phyloP scores from a whole-genome alignment of 345 rosid genomes.

The Arabidopsis arenosa region DNA sequence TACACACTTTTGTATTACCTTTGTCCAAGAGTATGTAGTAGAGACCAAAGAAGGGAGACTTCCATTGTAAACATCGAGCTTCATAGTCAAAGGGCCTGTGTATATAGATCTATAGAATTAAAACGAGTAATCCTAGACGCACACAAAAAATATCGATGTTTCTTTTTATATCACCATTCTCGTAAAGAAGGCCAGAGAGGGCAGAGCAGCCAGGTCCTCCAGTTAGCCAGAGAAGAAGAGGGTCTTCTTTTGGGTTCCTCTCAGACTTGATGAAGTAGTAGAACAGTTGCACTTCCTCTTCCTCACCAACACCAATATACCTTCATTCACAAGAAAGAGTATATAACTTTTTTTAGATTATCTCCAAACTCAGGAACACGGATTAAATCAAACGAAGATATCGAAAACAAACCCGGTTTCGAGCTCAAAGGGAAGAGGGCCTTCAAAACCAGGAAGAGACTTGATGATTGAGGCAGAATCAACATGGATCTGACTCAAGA shows the following conservation, averaged over 20 bases:
- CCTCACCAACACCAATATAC: conserved; percentile 57
- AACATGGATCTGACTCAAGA: too few species aligned
- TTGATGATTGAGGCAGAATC: conserved; percentile 17
- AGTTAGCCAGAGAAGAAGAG: conserved; percentile 65
- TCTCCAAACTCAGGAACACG: not conserved
- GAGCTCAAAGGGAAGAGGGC: conserved; percentile 33
- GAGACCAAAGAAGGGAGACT: conserved; percentile 59
- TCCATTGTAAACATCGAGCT: conserved; percentile 58
- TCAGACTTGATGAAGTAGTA: conserved; percentile 65
- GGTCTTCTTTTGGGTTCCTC: conserved; percentile 51
- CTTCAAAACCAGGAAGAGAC: conserved; percentile 37
- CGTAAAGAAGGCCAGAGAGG: conserved; percentile 42
- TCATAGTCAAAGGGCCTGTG: conserved; percentile 62
- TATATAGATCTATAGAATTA: not conserved
- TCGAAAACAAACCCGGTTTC: conserved; percentile 24
- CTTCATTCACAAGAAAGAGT: conserved; percentile 35
- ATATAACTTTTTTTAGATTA: not conserved
- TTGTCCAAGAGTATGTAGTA: conserved; percentile 72
- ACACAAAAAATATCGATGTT: conserved; percentile 35
- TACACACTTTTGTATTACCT: conserved; percentile 53
- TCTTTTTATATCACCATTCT: not conserved
- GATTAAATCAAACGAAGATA: not conserved
- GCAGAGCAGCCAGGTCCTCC: conserved; percentile 75
- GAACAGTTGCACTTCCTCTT: conserved; percentile 53
- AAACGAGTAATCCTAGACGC: conserved; percentile 46